Percentiles rank a stretch among this genome's conserved stretches.
Evolutionary conservation across 139 green algal genomes (phyloP).

Genomic region (Coelastrella sp.): DNA sequence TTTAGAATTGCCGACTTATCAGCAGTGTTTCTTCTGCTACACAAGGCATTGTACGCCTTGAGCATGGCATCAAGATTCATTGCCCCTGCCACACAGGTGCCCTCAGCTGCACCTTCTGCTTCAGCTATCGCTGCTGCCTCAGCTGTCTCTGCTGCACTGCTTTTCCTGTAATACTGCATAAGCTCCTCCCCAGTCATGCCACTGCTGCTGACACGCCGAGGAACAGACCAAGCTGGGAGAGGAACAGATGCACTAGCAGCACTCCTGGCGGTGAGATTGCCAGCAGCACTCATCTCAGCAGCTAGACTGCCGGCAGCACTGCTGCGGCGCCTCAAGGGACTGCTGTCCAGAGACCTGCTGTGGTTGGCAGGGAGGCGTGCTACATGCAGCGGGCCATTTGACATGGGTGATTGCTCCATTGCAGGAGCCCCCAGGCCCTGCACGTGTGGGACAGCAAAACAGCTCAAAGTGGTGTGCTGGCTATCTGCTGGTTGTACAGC

Average conservation of each 20-base stretch:
- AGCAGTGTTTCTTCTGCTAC: neutral
- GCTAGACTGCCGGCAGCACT: neutral
- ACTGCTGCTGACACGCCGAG: neutral
- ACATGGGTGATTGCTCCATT: neutral
- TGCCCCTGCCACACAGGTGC: neutral
- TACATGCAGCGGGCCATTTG: neutral
- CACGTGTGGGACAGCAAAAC: too few relatives aligned
- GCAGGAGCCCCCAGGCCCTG: too few relatives aligned
- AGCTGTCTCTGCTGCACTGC: constrained; percentile 23
- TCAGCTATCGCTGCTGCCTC: constrained; percentile 22
- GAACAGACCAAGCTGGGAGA: constrained; percentile 10
- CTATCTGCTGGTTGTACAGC: too few relatives aligned
- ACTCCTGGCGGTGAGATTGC: neutral
- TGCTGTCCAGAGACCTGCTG: neutral
- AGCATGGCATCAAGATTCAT: constrained; percentile 26
- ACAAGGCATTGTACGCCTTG: constrained; percentile 16
- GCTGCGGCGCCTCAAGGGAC: neutral
- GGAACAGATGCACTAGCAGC: neutral
- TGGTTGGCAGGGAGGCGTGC: neutral
- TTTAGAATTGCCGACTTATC: constrained; percentile 21
- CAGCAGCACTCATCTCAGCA: neutral
- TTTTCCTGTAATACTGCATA: constrained; percentile 15
- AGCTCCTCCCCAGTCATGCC: constrained; percentile 34
- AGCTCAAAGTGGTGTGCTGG: too few relatives aligned
- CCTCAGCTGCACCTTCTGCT: neutral